phyloP scores from a whole-genome alignment of 2,329 filamentous ascomycete genomes.

The Phyllosticta ampelicida region DNA sequence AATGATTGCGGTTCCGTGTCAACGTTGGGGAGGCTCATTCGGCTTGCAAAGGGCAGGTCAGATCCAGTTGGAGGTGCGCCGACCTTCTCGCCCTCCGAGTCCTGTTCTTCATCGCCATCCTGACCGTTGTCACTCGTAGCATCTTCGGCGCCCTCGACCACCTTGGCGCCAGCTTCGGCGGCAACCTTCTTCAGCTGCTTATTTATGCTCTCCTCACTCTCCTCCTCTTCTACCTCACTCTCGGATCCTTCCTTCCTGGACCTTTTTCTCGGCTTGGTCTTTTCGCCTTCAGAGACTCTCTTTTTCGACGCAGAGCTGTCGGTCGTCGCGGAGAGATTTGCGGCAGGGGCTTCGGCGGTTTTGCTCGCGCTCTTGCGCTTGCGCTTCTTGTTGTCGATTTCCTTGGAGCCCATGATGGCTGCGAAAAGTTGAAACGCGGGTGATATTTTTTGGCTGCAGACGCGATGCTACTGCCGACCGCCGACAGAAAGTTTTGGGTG shows the following conservation, averaged over 20 bases:
- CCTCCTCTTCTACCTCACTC: constrained; percentile 23
- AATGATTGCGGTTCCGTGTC: constrained; percentile 60
- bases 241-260: constrained; percentile 26
- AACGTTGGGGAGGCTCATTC: constrained; percentile 48
- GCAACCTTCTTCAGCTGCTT: constrained; percentile 10
- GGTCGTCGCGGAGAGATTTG: constrained; percentile 13
- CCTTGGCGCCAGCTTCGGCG: constrained; percentile 21
- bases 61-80: background rate
- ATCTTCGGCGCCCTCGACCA: background rate
- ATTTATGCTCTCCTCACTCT: constrained; percentile 13
- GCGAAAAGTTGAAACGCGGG: background rate
- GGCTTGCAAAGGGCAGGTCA: constrained; percentile 40
- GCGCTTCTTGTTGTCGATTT: constrained; percentile 35
- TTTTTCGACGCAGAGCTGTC: constrained; percentile 23
- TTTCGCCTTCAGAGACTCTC: constrained; percentile 18
- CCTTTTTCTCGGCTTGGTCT: constrained; percentile 31
- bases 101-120: constrained; percentile 20
- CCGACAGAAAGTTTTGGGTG: background rate
- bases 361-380: constrained; percentile 37
- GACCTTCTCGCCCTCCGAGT: constrained; percentile 20
- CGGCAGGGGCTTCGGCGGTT: constrained; percentile 19
- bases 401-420: constrained; percentile 26
- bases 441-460: background rate
- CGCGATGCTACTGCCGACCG: background rate
- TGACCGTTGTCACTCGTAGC: background rate